These are phyloP conservation scores for Xanthoconium stramineum DNA, from an alignment of 768 basidiomycete species.

Conservation along the genomic window DNA sequence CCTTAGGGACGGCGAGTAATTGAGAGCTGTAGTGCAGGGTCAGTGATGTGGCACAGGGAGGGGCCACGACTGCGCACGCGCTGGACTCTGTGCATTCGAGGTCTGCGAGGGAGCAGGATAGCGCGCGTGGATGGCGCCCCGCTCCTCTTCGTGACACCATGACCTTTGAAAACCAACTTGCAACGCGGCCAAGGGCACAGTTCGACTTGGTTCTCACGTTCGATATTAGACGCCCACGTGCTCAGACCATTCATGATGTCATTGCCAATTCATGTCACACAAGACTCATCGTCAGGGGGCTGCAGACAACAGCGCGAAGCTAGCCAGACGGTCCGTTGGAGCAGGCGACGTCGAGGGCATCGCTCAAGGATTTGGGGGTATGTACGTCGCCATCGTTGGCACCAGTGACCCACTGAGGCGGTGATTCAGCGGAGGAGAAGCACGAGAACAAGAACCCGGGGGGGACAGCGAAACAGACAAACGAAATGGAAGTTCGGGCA, in stretches of 20 bases:
- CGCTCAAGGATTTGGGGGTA: background rate
- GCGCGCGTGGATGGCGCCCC: background rate
- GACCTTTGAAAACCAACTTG: background rate
- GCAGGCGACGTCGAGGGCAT: no score
- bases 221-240: background rate
- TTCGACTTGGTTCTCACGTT: background rate
- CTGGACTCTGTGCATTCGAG: background rate
- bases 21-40: constrained; percentile 3
- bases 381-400: background rate
- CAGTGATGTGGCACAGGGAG: background rate
- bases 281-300: background rate
- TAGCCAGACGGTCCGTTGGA: no score
- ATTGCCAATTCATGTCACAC: background rate
- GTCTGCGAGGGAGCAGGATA: background rate
- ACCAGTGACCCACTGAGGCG: background rate
- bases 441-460: background rate
- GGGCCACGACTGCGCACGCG: constrained; percentile 1
- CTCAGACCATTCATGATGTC: constrained; percentile 2
- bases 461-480: background rate
- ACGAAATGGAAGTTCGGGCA: background rate
- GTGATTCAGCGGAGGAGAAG: background rate
- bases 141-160: background rate
- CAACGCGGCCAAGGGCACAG: background rate
- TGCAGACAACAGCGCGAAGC: background rate
- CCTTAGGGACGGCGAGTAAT: background rate